Conservation (phyloP, 2,329 filamentous ascomycete species). For the Ciborinia camelliae region DNA sequence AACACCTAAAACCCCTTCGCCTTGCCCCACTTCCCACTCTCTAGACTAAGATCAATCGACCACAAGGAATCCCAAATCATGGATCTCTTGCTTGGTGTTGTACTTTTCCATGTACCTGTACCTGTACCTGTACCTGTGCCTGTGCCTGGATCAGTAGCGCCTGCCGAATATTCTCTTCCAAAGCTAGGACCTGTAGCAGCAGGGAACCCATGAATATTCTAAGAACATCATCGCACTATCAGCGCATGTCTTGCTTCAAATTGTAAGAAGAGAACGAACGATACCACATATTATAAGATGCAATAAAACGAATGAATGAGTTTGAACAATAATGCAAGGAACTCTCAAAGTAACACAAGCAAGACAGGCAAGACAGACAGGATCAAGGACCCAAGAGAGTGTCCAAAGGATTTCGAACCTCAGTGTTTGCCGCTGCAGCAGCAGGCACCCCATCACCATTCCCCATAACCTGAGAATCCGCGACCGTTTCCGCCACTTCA, state of each 20-base stretch:
- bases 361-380: not conserved
- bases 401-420: constrained; percentile 35
- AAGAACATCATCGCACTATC: constrained; percentile 25
- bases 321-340: not conserved
- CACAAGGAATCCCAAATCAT: constrained; percentile 61
- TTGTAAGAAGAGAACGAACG: not conserved
- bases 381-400: constrained; percentile 33
- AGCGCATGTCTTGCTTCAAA: constrained; percentile 22
- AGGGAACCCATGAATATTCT: constrained; percentile 20
- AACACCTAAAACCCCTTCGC: not conserved
- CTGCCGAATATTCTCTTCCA: not conserved
- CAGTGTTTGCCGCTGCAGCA: constrained; percentile 21
- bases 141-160: too few species aligned
- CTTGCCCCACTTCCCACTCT: constrained; percentile 38
- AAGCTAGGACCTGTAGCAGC: not conserved
- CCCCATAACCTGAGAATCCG: not conserved
- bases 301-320: not conserved
- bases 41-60: constrained; percentile 57
- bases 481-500: not conserved
- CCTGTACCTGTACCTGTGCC: constrained; percentile 16
- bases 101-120: constrained; percentile 16
- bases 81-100: constrained; percentile 45
- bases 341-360: not conserved
- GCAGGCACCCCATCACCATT: constrained; percentile 21
- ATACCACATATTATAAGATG: not conserved